Percentiles rank a stretch among this genome's conserved stretches.
Conservation (phyloP, 768 basidiomycete genomes). For the Mycena polygramma region DNA sequence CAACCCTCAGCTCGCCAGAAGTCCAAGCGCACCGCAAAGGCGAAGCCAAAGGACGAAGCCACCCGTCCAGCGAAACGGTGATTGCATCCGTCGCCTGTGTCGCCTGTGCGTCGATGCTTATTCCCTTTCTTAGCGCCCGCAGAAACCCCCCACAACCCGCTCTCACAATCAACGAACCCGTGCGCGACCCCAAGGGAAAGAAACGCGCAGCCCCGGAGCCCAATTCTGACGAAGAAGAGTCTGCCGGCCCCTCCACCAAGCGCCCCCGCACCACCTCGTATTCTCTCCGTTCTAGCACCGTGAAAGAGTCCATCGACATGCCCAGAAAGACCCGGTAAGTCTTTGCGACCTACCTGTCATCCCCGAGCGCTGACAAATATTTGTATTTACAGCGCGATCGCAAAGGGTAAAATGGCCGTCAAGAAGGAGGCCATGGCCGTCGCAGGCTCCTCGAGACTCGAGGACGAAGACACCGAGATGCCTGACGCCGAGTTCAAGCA, state of each 20-base stretch:
- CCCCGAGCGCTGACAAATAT: slow-evolving; percentile 30
- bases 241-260: slow-evolving; percentile 68
- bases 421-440: slow-evolving; percentile 70
- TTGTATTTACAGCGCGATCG: slow-evolving; percentile 47
- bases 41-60: slow-evolving; percentile 71
- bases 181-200: slow-evolving; percentile 88
- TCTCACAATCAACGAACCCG: slow-evolving; percentile 82
- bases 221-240: slow-evolving; percentile 75
- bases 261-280: slow-evolving; percentile 73
- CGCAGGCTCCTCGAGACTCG: slow-evolving; percentile 73
- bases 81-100: too few relatives aligned
- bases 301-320: slow-evolving; percentile 67
- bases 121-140: slow-evolving; percentile 65
- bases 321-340: slow-evolving; percentile 80
- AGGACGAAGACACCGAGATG: slow-evolving; percentile 86
- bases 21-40: slow-evolving; percentile 70
- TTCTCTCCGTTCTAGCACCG: slow-evolving; percentile 73
- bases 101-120: slow-evolving; percentile 39
- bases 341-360: slow-evolving; percentile 24
- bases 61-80: slow-evolving; percentile 73
- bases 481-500: slow-evolving; percentile 65
- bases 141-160: slow-evolving; percentile 63
- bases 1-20: slow-evolving; percentile 53
- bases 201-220: slow-evolving; percentile 87
- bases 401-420: slow-evolving; percentile 71